Evolutionary conservation across 176 grass and related monocot species (phyloP).

Genomic region (Lolium perenne): DNA sequence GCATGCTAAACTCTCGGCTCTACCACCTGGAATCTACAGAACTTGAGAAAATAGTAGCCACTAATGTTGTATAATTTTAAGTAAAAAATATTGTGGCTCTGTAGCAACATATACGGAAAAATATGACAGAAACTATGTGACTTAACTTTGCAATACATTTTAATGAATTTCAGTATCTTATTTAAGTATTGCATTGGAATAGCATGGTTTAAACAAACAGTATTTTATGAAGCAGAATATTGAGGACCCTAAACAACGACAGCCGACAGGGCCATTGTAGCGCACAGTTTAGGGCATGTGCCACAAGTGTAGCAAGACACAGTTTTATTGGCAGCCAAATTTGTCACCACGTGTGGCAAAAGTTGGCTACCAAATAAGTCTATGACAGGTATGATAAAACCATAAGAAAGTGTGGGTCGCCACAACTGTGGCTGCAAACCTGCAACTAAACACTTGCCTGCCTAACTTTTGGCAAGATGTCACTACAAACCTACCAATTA

Average conservation of each 20-base stretch:
- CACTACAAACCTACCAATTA: not conserved
- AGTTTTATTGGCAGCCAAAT: not conserved
- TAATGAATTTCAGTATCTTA: not conserved
- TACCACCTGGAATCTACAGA: not conserved
- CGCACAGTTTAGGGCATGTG: not conserved
- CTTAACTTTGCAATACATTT: not conserved
- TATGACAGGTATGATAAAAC: not conserved
- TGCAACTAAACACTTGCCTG: not conserved
- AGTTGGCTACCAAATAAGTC: conserved; percentile 8
- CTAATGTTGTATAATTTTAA: not conserved
- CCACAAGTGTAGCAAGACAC: not conserved
- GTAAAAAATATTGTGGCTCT: not conserved
- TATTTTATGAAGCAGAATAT: not conserved
- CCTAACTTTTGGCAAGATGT: not conserved
- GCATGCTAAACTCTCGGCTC: not conserved
- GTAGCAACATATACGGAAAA: not conserved
- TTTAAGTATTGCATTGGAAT: conserved; percentile 27
- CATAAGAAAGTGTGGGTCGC: not conserved
- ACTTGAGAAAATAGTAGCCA: not conserved
- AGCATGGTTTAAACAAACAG: not conserved
- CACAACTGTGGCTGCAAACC: not conserved
- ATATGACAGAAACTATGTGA: not conserved
- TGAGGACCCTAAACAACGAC: not conserved
- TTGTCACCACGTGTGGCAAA: not conserved
- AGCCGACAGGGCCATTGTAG: not conserved